Percentiles rank a stretch among this genome's conserved stretches.
phyloP scores from a whole-genome alignment of 2,329 filamentous ascomycete species.

The Diaporthe citrichinensis region DNA sequence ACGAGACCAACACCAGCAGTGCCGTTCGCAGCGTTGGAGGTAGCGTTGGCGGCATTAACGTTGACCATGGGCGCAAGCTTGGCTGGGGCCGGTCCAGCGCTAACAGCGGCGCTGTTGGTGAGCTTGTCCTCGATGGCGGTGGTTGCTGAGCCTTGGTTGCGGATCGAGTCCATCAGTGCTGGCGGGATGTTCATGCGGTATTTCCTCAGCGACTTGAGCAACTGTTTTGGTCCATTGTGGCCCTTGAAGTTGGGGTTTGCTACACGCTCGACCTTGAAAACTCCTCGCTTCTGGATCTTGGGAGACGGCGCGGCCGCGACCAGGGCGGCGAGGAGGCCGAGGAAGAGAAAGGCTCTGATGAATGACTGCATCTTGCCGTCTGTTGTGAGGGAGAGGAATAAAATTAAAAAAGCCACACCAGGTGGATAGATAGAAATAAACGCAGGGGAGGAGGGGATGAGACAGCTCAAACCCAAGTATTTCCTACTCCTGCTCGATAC shows the following conservation, averaged over 20 bases:
- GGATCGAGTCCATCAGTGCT: conserved; percentile 56
- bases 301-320: conserved; percentile 59
- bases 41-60: conserved; percentile 45
- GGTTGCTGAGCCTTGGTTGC: conserved; percentile 44
- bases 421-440: conserved; percentile 43
- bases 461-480: conserved; percentile 34
- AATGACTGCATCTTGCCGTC: conserved; percentile 46
- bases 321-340: conserved; percentile 63
- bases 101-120: conserved; percentile 29
- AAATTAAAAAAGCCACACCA: conserved; percentile 45
- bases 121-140: conserved; percentile 40
- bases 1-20: conserved; percentile 67
- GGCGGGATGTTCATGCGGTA: conserved; percentile 69
- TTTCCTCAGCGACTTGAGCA: conserved; percentile 78
- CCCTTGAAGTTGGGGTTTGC: conserved; percentile 68
- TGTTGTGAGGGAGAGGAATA: conserved; percentile 12
- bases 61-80: conserved; percentile 18
- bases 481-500: conserved; percentile 39
- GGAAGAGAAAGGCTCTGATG: conserved; percentile 52
- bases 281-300: conserved; percentile 62
- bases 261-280: conserved; percentile 73
- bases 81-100: conserved; percentile 13
- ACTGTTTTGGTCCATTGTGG: conserved; percentile 70
- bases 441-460: conserved; percentile 32
- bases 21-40: conserved; percentile 33